Percentiles rank a stretch among this genome's conserved stretches.
phyloP scores from a whole-genome alignment of 306 rosid genomes.

The Leucaena leucocephala region DNA sequence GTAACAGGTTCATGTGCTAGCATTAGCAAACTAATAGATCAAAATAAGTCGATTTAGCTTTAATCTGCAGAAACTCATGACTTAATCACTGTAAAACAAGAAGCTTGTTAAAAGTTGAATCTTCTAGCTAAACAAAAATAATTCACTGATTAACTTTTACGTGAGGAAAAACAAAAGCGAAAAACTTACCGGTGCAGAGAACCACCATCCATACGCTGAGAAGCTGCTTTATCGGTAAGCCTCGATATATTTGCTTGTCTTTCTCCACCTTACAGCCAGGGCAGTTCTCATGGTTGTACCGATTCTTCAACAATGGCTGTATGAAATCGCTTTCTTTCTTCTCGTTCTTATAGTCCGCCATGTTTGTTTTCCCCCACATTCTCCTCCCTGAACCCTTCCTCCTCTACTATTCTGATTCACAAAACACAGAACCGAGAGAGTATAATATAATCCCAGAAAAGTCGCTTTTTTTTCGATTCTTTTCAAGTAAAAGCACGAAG shows the following conservation, averaged over 20 bases:
- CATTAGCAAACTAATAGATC: not conserved
- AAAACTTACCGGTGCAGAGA: conserved; percentile 50
- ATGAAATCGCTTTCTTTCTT: not conserved
- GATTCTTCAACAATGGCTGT: conserved; percentile 51
- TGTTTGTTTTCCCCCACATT: conserved; percentile 1
- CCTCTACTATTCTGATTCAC: too few species aligned
- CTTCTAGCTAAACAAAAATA: too few species aligned
- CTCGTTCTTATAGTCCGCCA: conserved; percentile 44
- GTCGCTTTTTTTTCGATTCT: too few species aligned
- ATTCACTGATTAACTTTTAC: too few species aligned
- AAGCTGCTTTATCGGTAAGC: conserved; percentile 50
- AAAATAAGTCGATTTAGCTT: not conserved
- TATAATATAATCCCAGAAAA: too few species aligned
- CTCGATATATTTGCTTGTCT: conserved; percentile 45
- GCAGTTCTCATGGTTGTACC: conserved; percentile 53
- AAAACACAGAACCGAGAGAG: too few species aligned
- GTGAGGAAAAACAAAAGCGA: too few species aligned
- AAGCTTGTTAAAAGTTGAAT: too few species aligned
- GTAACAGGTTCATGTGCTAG: not conserved
- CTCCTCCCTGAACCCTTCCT: not conserved
- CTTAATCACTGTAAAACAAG: too few species aligned
- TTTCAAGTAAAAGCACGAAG: too few species aligned
- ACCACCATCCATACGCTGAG: conserved; percentile 28
- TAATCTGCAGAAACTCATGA: not conserved
- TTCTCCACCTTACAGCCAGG: conserved; percentile 76